A percentile compares a stretch with the other conserved stretches of the same genome.
phyloP scores from a whole-genome alignment of 805 yeast species.

The Debaryomyces prosopidis region DNA sequence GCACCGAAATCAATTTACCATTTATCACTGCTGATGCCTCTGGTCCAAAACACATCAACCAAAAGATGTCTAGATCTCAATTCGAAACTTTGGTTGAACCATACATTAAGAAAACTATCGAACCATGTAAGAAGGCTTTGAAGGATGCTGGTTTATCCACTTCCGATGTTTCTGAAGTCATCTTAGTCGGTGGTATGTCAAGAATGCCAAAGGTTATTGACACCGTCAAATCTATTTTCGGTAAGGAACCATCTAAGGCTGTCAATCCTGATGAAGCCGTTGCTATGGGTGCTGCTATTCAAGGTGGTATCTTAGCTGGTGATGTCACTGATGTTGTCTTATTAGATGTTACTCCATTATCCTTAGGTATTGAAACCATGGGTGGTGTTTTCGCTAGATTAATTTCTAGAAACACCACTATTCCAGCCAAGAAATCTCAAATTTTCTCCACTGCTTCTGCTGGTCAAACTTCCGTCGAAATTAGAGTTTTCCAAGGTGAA shows the following conservation, averaged over 20 bases:
- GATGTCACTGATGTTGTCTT: conserved; percentile 90
- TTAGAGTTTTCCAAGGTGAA: conserved; percentile 99
- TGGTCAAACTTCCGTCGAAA: conserved; percentile 95
- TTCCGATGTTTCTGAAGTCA: conserved; percentile 73
- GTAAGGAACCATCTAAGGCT: conserved; percentile 82
- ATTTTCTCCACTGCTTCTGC: conserved; percentile 95
- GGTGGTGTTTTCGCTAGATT: conserved; percentile 96
- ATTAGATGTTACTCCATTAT: conserved; percentile 86
- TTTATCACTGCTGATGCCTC: conserved; percentile 86
- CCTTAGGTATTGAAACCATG: conserved; percentile 95
- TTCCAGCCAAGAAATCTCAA: conserved; percentile 95
- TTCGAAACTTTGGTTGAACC: conserved; percentile 67
- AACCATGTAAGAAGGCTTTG: conserved; percentile 78
- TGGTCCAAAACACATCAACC: conserved; percentile 78
- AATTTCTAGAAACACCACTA: conserved; percentile 91
- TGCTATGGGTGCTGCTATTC: conserved; percentile 96
- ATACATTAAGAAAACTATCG: conserved; percentile 69
- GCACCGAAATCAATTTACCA: conserved; percentile 77
- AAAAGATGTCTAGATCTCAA: conserved; percentile 65
- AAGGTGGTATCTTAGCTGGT: conserved; percentile 95
- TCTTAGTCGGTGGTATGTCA: conserved; percentile 89
- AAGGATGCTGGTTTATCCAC: conserved; percentile 74
- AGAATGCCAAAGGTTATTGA: conserved; percentile 87
- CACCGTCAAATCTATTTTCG: conserved; percentile 74
- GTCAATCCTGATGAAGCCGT: conserved; percentile 96